Base-by-base conservation (phyloP, 2,329 filamentous ascomycete species). In the Dothiorella sarmentorum region DNA sequence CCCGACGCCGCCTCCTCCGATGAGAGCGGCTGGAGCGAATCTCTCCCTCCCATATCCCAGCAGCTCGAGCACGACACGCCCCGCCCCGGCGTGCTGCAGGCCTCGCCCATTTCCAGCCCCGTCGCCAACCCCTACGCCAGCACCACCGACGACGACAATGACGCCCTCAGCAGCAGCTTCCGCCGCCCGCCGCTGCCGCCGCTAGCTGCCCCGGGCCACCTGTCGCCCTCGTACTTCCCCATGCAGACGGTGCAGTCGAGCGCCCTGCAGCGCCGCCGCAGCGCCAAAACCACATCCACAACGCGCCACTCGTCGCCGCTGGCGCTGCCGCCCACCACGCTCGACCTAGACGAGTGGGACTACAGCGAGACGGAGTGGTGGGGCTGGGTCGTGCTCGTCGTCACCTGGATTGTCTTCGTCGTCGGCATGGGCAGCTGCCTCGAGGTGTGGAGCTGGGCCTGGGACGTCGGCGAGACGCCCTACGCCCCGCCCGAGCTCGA, bases 381-480 rank as follows among this genome's bases (percentile, higher is more conserved):
- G 93, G 94, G 94, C 0, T 99, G 93, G 91, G 87, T 96, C 7
- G 88, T 99, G 47, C 78, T 99, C 29, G 77, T 89, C 38, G 87
- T 90, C 45, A 99, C 95, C 0, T 99, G 95, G 94, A 77, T 95
- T 43, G 91, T 97, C 24, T 97, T 99, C 71, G 91, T 97, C 18
- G 85, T 94, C 0, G 94, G 94, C 29, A 97, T 99, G 89, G 94
- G 94, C 56, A 96, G 90, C 52, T 97, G 91, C 72, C 82, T 97
- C 44, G 93, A 89, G 20, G 85, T 97, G 20, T 99, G 94, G 94
- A 94, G 87, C 73, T 99, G 94, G 94, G 94, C 94, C 2, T 99
- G 94, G 94, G 93, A 97, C 76, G 93, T 97, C 2, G 93, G 93
- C 44, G 91, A 93, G 73, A 97, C 91, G 31, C 93, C 93, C 0